Evolutionary conservation across 495 filamentous ascomycete genomes (phyloP).

Genomic region (Bathelium albidoporum): DNA sequence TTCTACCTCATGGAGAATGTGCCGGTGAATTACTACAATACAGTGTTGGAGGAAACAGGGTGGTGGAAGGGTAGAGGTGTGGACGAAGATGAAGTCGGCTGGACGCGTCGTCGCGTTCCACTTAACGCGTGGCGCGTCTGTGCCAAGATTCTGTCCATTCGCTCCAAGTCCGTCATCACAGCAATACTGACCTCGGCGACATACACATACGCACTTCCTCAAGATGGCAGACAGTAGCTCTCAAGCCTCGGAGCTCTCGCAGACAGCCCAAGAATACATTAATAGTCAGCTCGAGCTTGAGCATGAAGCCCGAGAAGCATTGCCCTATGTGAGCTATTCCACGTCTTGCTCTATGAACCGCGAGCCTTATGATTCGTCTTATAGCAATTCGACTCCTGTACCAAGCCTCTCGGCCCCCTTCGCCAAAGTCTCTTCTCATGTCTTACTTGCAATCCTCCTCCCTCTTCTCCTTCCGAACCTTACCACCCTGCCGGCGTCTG

Average conservation of each 20-base stretch:
- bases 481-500: slow-evolving; percentile 77
- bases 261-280: slow-evolving; percentile 91
- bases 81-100: slow-evolving; percentile 14
- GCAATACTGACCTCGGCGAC: not conserved
- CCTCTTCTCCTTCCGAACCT: slow-evolving; percentile 45
- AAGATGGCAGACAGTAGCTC: slow-evolving; percentile 32
- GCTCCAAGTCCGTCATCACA: not conserved
- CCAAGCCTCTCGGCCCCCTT: slow-evolving; percentile 71
- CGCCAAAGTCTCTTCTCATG: slow-evolving; percentile 84
- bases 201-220: not conserved
- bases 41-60: not conserved
- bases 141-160: not conserved
- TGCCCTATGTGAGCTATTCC: slow-evolving; percentile 63
- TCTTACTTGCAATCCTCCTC: slow-evolving; percentile 81
- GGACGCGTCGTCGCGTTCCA: slow-evolving; percentile 11
- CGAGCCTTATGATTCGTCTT: slow-evolving; percentile 11
- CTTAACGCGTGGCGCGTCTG: slow-evolving; percentile 9
- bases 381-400: slow-evolving; percentile 86
- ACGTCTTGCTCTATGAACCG: not conserved
- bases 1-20: slow-evolving; percentile 28
- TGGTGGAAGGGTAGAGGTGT: slow-evolving; percentile 2
- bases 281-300: slow-evolving; percentile 82
- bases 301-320: slow-evolving; percentile 82
- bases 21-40: not conserved
- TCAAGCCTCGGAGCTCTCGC: slow-evolving; percentile 57